Conservation (phyloP, 805 yeast genomes). For the Zygotorulaspora florentina region DNA sequence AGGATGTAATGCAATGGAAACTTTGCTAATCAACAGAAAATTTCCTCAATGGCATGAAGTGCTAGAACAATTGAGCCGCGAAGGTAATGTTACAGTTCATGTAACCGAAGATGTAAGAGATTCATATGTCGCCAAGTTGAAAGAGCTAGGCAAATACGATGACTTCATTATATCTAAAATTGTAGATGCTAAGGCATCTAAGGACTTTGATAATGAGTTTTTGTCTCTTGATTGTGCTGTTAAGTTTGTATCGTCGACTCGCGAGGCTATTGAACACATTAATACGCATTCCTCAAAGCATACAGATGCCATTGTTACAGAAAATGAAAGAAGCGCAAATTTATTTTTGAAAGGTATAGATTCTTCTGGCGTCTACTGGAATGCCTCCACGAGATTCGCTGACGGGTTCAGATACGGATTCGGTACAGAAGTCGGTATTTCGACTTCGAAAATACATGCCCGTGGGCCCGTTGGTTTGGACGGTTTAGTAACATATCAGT, state of each 20-base stretch:
- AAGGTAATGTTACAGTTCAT: slow-evolving; percentile 67
- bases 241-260: slow-evolving; percentile 51
- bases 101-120: slow-evolving; percentile 48
- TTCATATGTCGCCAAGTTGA: slow-evolving; percentile 25
- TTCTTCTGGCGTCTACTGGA: slow-evolving; percentile 97
- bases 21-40: slow-evolving; percentile 53
- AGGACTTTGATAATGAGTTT: slow-evolving; percentile 79
- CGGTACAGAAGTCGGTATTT: slow-evolving; percentile 97
- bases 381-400: slow-evolving; percentile 94
- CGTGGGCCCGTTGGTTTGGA: slow-evolving; percentile 98
- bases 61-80: slow-evolving; percentile 46
- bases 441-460: slow-evolving; percentile 95
- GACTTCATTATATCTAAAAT: slow-evolving; percentile 29
- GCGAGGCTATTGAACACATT: slow-evolving; percentile 79
- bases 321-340: slow-evolving; percentile 65
- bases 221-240: slow-evolving; percentile 81
- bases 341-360: slow-evolving; percentile 79
- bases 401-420: slow-evolving; percentile 98
- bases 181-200: slow-evolving; percentile 43
- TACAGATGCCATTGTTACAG: slow-evolving; percentile 89
- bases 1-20: slow-evolving; percentile 97
- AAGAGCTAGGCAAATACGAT: slow-evolving; percentile 11
- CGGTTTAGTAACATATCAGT: slow-evolving; percentile 93
- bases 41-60: slow-evolving; percentile 38
- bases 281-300: slow-evolving; percentile 92